Base-by-base conservation (phyloP, 345 rosid species). In the Hibiscus mutabilis region DNA sequence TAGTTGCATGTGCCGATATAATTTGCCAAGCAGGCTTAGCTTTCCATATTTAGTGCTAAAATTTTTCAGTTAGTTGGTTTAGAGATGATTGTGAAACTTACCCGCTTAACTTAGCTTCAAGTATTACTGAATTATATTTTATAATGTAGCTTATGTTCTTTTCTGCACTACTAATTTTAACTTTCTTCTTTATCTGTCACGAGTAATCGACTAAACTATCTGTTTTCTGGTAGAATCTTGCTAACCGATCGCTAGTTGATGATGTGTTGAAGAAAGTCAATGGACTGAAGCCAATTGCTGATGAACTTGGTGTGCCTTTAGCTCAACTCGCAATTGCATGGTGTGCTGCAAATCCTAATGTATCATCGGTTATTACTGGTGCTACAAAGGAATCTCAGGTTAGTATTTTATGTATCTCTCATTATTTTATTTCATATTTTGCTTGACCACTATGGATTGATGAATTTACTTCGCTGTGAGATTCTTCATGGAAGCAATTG, bases 351-450 rank as follows among this genome's bases (percentile, higher is more conserved):
- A 95, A 95, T 79, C 98, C 97, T 63, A 92, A 92, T 68, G 98
- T 95, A 19, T 92, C 99, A 53, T 92, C 99, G 1, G 98, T 95
- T 31, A 89, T 95, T 66, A 92, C 99, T 2, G 97, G 98, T 79
- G 98, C 99, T 69, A 95, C 99, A 31, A 95, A 90, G 81, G 98
- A 95, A 73, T 86, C 93, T 69, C 99, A 95, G 98, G 98, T 95
- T 49, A 60, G 87, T 75, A 71, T 55, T 2, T 31, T 35, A 62
- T 31, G 12, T 24, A 33, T 31, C 35, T 56, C 52, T 49, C 22
- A 37, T 70, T 16, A 21, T 21, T 13, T 42, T 31, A 13, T 53
- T 31, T 53, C 46, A 7, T 16, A 9, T 49, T 64, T 40, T 64
- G 33, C 2, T 47, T 24, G 58, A 66, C 11, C 14, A 25, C 24